phyloP scores from a whole-genome alignment of 441 rosid genomes.

The Manihot esculenta region DNA sequence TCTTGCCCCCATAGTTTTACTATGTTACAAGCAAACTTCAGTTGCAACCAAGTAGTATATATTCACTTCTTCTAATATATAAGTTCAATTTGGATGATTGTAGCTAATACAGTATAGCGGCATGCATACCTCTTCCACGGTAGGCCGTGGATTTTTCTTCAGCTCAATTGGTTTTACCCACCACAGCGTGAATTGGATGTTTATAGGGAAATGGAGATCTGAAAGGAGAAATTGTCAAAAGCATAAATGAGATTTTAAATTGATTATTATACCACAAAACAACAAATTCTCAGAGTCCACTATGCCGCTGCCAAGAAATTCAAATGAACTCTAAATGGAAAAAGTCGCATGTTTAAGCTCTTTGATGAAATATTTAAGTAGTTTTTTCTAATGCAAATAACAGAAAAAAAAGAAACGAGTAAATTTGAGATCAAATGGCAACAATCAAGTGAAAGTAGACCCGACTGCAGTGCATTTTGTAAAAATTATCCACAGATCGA shows the following conservation, averaged over 20 bases:
- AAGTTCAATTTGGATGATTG: not conserved
- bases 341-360: not conserved
- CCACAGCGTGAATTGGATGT: conserved; percentile 77
- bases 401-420: not conserved
- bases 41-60: too few species aligned
- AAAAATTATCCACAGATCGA: not conserved
- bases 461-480: too few species aligned
- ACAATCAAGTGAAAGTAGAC: too few species aligned
- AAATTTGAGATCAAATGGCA: not conserved
- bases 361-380: not conserved
- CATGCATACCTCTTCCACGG: conserved; percentile 65
- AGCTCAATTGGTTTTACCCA: conserved; percentile 80
- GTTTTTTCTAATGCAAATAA: not conserved
- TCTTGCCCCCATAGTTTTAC: too few species aligned
- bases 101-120: not conserved
- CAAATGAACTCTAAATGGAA: not conserved
- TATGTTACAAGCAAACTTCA: too few species aligned
- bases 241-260: not conserved
- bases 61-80: too few species aligned
- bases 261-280: not conserved
- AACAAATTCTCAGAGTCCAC: not conserved
- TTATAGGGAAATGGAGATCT: conserved; percentile 71
- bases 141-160: conserved; percentile 65
- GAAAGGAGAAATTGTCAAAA: conserved; percentile 8
- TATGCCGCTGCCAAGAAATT: not conserved